Base-by-base conservation (phyloP, 176 grass and related monocot genomes). In the Guadua angustifolia region DNA sequence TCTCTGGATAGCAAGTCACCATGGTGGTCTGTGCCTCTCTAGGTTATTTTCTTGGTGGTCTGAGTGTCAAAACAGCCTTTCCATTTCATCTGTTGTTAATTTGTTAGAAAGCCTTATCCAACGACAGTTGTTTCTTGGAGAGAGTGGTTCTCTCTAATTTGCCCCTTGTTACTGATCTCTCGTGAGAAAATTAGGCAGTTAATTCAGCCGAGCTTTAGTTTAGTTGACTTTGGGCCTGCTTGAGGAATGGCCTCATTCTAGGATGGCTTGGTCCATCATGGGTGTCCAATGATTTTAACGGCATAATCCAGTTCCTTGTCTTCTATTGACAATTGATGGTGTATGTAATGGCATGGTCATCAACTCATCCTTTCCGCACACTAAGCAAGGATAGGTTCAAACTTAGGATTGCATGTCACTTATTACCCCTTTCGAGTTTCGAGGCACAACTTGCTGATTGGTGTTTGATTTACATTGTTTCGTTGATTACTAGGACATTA, bases 281-380 rank as follows among this genome's bases (percentile, higher is more conserved):
- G 47, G 9, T 64, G 67, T 84, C 71, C 49, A 75, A 12, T 75
- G 29, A 14, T 82, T 49, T 26, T 66, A 66, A n/a, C 3, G 1
- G 13, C 50, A 18, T 58, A 14, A 47, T 13, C 5, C 68, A 55
- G 46, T 67, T 35, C 5, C 9, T 42, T 53, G 65, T 60, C 17
- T 33, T 36, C 40, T 57, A 6, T 73, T 72, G 53, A 29, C 40
- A 38, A 40, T 24, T 82, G 52, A 33, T 17, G 16, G 5, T 50
- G 51, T 53, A 29, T 36, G 26, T 26, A 51, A 52, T 73, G 47
- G 1, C 46, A 73, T 72, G 53, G 55, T 73, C 14, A 52, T 52
- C 39, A 45, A 46, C 40, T 43, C 33, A 46, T 39, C 51, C 32
- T 21, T 74, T 83, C 63, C 32, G 52, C 29, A 7, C 64, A 22